These are phyloP conservation scores for Daldinia eschscholtzii DNA, from an alignment of 2,329 filamentous ascomycete genomes.

Conservation along the genomic window DNA sequence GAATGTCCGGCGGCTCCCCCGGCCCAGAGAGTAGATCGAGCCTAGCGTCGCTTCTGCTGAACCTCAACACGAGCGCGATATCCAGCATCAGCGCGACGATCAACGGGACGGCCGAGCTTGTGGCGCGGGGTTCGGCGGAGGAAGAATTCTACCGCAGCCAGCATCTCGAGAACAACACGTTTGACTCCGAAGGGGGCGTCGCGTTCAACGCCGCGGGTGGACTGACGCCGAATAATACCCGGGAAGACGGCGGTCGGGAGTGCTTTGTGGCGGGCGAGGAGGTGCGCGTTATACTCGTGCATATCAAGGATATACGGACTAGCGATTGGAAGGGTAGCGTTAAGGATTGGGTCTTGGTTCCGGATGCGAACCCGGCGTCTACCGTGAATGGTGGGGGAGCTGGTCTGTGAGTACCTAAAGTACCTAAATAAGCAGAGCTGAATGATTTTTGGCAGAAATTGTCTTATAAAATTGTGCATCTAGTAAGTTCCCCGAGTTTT, in stretches of 20 bases:
- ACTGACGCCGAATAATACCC: constrained; percentile 46
- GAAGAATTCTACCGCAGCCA: constrained; percentile 85
- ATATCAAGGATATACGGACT: constrained; percentile 85
- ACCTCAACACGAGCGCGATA: constrained; percentile 90
- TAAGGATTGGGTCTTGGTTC: constrained; percentile 75
- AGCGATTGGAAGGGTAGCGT: constrained; percentile 97
- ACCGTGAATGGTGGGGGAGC: constrained; percentile 58
- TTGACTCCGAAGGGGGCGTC: constrained; percentile 70
- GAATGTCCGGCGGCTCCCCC: constrained; percentile 72
- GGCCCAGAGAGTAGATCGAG: constrained; percentile 76
- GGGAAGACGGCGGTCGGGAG: constrained; percentile 66
- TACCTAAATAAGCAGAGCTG: background rate
- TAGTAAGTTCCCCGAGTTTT: background rate
- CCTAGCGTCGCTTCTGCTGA: constrained; percentile 85
- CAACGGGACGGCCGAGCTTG: constrained; percentile 84
- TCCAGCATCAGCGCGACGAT: constrained; percentile 93
- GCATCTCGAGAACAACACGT: constrained; percentile 94
- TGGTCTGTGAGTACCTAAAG: background rate
- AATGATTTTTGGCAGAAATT: background rate
- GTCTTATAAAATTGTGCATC: background rate
- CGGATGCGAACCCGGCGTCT: constrained; percentile 43
- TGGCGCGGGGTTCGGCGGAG: constrained; percentile 80
- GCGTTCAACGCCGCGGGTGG: constrained; percentile 54
- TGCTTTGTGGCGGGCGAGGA: constrained; percentile 85
- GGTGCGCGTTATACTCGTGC: constrained; percentile 88